Evolutionary conservation across 2,329 filamentous ascomycete species (phyloP).

Genomic region (Thermothelomyces thermophilus): DNA sequence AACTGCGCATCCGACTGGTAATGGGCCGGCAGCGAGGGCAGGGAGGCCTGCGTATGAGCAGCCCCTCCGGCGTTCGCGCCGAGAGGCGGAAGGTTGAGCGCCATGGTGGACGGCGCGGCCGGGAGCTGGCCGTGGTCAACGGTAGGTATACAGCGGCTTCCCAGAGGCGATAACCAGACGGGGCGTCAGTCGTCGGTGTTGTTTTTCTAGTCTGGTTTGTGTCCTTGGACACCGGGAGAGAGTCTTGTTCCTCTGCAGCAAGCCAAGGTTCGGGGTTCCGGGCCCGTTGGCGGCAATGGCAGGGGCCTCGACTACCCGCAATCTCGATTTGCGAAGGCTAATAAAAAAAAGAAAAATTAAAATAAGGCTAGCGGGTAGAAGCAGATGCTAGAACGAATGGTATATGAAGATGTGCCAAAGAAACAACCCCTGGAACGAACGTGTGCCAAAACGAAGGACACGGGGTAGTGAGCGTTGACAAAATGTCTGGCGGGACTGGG

Average conservation of each 20-base stretch:
- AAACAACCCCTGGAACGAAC: constrained; percentile 26
- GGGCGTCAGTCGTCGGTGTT: background rate
- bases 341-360: constrained; percentile 9
- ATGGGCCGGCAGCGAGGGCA: constrained; percentile 82
- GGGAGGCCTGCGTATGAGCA: constrained; percentile 74
- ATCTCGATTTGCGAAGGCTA: background rate
- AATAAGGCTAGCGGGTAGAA: constrained; percentile 1
- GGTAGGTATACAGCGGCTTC: background rate
- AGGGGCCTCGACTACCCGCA: background rate
- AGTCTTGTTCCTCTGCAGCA: background rate
- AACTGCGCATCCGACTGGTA: constrained; percentile 60
- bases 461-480: constrained; percentile 12
- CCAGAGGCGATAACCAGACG: background rate
- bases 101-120: constrained; percentile 43
- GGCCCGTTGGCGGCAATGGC: constrained; percentile 1
- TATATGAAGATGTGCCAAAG: constrained; percentile 16
- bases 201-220: background rate
- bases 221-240: background rate
- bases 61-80: constrained; percentile 45
- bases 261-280: constrained; percentile 1
- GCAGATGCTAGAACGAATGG: constrained; percentile 24
- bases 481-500: constrained; percentile 10
- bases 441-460: constrained; percentile 19
- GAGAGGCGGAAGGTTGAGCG: constrained; percentile 49
- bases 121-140: constrained; percentile 22